A percentile compares a stretch with the other conserved stretches of the same genome.
Conservation (phyloP, 2,329 filamentous ascomycete species). For the Colletotrichum liriopes region DNA sequence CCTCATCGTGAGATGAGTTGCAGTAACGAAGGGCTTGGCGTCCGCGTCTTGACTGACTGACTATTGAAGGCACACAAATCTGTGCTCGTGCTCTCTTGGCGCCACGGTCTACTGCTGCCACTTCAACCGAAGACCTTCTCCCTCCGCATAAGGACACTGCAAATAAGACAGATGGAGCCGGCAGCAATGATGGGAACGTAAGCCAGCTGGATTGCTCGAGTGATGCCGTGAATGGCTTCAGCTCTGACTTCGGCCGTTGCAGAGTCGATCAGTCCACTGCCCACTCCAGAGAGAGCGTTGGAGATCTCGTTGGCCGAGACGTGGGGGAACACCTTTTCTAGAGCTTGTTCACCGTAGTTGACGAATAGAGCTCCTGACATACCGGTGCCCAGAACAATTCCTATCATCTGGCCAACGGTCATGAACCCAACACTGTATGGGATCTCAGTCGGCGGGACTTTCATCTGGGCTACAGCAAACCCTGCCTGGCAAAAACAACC, state of each 20-base stretch:
- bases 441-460: slow-evolving; percentile 48
- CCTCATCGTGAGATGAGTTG: not conserved
- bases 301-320: slow-evolving; percentile 3
- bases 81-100: no score
- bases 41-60: not conserved
- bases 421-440: slow-evolving; percentile 54
- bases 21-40: not conserved
- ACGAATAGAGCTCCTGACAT: slow-evolving; percentile 41
- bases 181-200: slow-evolving; percentile 3
- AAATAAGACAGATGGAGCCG: slow-evolving; percentile 9
- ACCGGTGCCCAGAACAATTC: slow-evolving; percentile 38
- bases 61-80: no score
- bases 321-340: not conserved
- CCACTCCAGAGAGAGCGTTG: not conserved
- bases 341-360: slow-evolving; percentile 6
- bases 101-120: not conserved
- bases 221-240: slow-evolving; percentile 6
- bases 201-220: not conserved
- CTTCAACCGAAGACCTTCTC: slow-evolving; percentile 6
- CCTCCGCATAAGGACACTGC: slow-evolving; percentile 11
- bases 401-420: slow-evolving; percentile 46
- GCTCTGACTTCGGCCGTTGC: not conserved
- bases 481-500: slow-evolving; percentile 52
- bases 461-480: slow-evolving; percentile 53
- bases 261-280: not conserved